Conservation (phyloP, 192 early-diverging fungal species). For the Backusella psychrophila region DNA sequence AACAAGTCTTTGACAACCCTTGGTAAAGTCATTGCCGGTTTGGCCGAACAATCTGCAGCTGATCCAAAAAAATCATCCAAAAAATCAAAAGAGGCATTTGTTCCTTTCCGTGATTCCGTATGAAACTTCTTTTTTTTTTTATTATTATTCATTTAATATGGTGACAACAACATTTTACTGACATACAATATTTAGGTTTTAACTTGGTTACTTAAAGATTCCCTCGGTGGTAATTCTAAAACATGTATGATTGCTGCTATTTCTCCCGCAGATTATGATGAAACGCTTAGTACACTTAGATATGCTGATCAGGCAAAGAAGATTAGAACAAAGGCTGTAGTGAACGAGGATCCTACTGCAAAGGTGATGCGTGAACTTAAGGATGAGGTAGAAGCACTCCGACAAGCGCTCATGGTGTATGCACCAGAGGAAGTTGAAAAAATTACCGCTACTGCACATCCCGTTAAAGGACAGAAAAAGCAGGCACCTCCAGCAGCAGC, state of each 20-base stretch:
- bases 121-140: slow-evolving; percentile 7
- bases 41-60: slow-evolving; percentile 57
- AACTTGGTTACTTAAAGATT: slow-evolving; percentile 84
- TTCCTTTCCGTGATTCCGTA: slow-evolving; percentile 94
- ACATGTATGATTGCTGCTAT: slow-evolving; percentile 81
- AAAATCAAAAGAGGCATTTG: slow-evolving; percentile 48
- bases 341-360: slow-evolving; percentile 87
- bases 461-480: neutral
- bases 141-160: neutral
- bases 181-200: slow-evolving; percentile 56
- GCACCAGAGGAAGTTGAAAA: slow-evolving; percentile 30
- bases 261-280: slow-evolving; percentile 73
- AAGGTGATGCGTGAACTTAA: slow-evolving; percentile 80
- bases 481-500: neutral
- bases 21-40: slow-evolving; percentile 90
- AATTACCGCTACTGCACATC: slow-evolving; percentile 15
- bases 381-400: slow-evolving; percentile 71
- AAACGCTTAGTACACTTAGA: slow-evolving; percentile 82
- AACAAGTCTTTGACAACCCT: slow-evolving; percentile 90
- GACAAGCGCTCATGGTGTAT: slow-evolving; percentile 50
- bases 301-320: slow-evolving; percentile 90
- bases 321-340: slow-evolving; percentile 87
- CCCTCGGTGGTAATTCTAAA: slow-evolving; percentile 80
- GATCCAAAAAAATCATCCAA: slow-evolving; percentile 41
- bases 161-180: neutral